These are phyloP conservation scores for Euptelea pleiosperma DNA, from an alignment of 164 flowering plant genomes.

Conservation along the genomic window DNA sequence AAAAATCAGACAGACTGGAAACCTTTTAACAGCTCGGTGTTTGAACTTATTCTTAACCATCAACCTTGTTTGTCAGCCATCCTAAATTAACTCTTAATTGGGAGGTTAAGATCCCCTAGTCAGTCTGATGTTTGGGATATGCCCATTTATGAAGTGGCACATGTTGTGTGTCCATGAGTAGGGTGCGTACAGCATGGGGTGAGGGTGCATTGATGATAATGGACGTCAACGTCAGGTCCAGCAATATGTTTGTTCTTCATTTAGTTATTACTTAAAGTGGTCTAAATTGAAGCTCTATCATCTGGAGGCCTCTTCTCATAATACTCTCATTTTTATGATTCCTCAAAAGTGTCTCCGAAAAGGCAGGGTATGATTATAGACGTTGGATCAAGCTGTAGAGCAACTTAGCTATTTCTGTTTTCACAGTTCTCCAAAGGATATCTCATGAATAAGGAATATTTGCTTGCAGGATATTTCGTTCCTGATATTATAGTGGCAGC, in stretches of 20 bases:
- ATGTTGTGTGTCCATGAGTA: too few species aligned
- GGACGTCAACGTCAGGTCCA: too few species aligned
- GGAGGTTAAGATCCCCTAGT: too few species aligned
- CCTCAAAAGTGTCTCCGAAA: background rate
- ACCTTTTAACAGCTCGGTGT: background rate
- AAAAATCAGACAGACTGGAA: too few species aligned
- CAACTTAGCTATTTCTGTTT: background rate
- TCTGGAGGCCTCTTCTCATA: slow-evolving; percentile 2
- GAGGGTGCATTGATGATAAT: too few species aligned
- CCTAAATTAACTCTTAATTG: too few species aligned
- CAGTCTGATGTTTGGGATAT: too few species aligned
- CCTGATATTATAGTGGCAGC: slow-evolving; percentile 80
- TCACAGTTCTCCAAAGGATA: background rate
- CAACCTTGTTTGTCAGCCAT: background rate
- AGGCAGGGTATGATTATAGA: background rate
- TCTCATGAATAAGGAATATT: background rate
- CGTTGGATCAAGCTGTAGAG: background rate
- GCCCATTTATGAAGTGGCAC: too few species aligned
- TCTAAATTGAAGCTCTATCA: background rate
- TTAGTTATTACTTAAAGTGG: too few species aligned
- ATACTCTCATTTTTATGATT: background rate
- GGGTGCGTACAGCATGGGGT: too few species aligned
- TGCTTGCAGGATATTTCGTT: slow-evolving; percentile 75
- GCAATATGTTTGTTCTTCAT: too few species aligned
- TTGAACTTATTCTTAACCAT: background rate